Evolutionary conservation across 768 basidiomycete genomes (phyloP).

Genomic region (Jaapia argillacea): DNA sequence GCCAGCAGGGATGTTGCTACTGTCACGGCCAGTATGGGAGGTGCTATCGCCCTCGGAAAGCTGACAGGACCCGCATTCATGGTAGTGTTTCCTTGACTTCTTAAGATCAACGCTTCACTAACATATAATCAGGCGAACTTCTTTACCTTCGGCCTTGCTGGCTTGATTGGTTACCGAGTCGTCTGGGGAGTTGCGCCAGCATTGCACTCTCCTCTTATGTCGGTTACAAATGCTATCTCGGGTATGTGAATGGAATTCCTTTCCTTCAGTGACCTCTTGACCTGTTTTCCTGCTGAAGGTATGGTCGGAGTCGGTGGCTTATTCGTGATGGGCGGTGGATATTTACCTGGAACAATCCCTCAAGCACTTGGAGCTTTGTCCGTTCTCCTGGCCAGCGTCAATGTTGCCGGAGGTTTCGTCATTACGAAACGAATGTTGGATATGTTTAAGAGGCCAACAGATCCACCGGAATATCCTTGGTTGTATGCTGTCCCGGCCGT

Average conservation of each 20-base stretch:
- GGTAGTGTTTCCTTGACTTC: constrained; percentile 29
- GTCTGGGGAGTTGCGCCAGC: constrained; percentile 88
- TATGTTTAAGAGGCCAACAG: constrained; percentile 82
- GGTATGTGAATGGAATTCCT: constrained; percentile 30
- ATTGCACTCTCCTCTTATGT: constrained; percentile 84
- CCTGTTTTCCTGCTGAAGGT: constrained; percentile 25
- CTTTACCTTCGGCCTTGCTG: constrained; percentile 82
- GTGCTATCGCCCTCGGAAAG: constrained; percentile 64
- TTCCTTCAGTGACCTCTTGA: not conserved
- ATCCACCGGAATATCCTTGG: constrained; percentile 85
- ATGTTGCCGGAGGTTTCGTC: constrained; percentile 83
- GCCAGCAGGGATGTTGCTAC: constrained; percentile 63
- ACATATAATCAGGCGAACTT: no score
- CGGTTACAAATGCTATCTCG: constrained; percentile 83
- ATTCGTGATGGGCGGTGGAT: constrained; percentile 88
- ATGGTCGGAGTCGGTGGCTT: constrained; percentile 81
- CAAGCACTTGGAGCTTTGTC: constrained; percentile 73
- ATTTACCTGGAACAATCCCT: constrained; percentile 70
- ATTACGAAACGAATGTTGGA: constrained; percentile 90
- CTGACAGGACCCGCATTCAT: constrained; percentile 76
- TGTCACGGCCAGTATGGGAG: constrained; percentile 70
- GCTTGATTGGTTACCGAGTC: constrained; percentile 79
- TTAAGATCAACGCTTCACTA: no score
- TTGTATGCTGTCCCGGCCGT: constrained; percentile 72
- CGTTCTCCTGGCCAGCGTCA: constrained; percentile 81